Base-by-base conservation (phyloP, 2,329 filamentous ascomycete genomes). In the Phaeosphaeriaceae sp. region DNA sequence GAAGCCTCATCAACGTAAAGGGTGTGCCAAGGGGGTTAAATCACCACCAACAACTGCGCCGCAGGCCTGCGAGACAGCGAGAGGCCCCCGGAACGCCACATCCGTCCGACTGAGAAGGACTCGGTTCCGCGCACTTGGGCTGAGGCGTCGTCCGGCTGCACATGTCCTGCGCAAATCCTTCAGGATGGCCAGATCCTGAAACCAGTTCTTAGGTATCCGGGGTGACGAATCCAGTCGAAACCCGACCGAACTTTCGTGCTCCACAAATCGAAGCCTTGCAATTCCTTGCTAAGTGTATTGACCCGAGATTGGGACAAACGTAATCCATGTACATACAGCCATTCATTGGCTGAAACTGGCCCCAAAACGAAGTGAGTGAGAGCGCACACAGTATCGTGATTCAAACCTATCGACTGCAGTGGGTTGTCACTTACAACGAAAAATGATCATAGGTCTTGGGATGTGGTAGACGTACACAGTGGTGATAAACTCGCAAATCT, bases 21-120 rank as follows among this genome's bases (percentile, higher is more conserved):
- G 25, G 51, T 19, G 22, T 50, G 61, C 56, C 58, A 63, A 61
- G 61, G 31, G 24, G 58, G 54, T 20, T 61, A 59, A 61, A 59
- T 46, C 47, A 36, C 45, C 20, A 31, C 47, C 57, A 54, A 31
- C 22, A 33, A 36, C 44, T 55, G 52, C 48, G 56, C 56, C 51
- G 41, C 53, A 50, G 15, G n/a, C 15, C 17, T 40, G 9, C 41
- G 47, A 24, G 20, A 21, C 49, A 25, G n/a, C 46, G 31, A 45
- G 46, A 44, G 36, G 22, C 6, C 20, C 9, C 31, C 20, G 33
- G 24, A 44, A 33, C 55, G 55, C 57, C 57, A 58, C 57, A 60
- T 53, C 49, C 54, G 48, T 49, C 45, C 47, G 45, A 13, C 17
- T 45, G 47, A 51, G 33, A 21, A 21, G 17, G 15, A 11, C 20